Percentiles rank a stretch among this genome's conserved stretches.
Conservation (phyloP, 2,329 filamentous ascomycete genomes). For the Septoria linicola region DNA sequence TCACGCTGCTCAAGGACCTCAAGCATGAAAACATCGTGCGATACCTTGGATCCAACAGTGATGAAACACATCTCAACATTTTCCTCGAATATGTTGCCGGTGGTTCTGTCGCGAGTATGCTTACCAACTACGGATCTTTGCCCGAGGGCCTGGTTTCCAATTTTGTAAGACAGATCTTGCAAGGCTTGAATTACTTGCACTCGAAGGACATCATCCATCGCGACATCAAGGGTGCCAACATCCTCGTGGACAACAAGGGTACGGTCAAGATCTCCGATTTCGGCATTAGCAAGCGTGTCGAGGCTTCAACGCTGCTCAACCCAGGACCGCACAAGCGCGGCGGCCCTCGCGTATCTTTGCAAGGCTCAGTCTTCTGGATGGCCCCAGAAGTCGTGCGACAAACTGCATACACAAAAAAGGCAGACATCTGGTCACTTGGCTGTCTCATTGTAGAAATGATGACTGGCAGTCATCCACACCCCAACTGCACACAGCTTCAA, state of each 20-base stretch:
- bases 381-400: conserved; percentile 97
- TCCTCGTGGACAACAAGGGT: conserved; percentile 97
- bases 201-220: conserved; percentile 94
- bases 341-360: conserved; percentile 71
- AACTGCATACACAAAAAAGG: conserved; percentile 96
- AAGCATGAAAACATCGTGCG: conserved; percentile 98
- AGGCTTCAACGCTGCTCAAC: conserved; percentile 77
- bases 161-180: conserved; percentile 93
- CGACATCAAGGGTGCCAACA: conserved; percentile 98
- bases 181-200: conserved; percentile 89
- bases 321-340: conserved; percentile 49
- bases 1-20: conserved; percentile 86
- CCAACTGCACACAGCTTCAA: conserved; percentile 93
- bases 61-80: conserved; percentile 92
- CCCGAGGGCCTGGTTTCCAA: conserved; percentile 91
- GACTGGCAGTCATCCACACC: conserved; percentile 93
- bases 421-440: conserved; percentile 96
- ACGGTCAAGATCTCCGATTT: conserved; percentile 99
- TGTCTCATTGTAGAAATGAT: conserved; percentile 99
- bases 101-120: conserved; percentile 96
- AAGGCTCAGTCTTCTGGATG: conserved; percentile 99
- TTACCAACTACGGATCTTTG: conserved; percentile 95
- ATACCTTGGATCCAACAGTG: conserved; percentile 92
- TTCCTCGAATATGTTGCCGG: conserved; percentile 99
- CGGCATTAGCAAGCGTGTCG: conserved; percentile 95